Conservation (phyloP, 139 green algal species). For the Tetratostichococcus sp. region DNA sequence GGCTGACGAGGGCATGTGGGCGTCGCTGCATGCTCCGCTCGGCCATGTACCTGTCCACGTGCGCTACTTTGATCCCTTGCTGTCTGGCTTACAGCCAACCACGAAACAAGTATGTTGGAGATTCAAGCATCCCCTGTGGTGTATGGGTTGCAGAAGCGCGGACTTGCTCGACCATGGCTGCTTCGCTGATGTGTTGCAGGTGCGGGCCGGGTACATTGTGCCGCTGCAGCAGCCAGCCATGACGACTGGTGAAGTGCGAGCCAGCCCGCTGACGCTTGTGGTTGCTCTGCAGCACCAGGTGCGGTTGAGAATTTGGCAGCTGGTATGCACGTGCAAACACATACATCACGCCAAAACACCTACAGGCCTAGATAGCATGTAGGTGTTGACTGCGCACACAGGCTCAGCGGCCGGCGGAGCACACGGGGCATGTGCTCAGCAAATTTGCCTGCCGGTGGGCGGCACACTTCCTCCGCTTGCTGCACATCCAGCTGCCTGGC, state of each 20-base stretch:
- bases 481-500: background rate
- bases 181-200: no score
- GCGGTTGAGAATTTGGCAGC: no score
- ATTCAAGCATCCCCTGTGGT: no score
- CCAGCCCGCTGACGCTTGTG: constrained; percentile 32
- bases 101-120: no score
- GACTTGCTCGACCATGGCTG: no score
- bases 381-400: background rate
- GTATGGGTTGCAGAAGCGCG: no score
- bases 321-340: no score
- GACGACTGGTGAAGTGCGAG: constrained; percentile 24
- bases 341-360: no score
- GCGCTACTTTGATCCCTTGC: no score
- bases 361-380: no score
- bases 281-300: constrained; percentile 18
- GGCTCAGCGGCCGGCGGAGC: no score
- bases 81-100: no score
- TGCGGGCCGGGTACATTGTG: constrained; percentile 34
- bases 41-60: constrained; percentile 39
- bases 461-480: background rate
- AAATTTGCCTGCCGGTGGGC: background rate
- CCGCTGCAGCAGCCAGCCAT: constrained; percentile 34
- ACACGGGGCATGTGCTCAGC: background rate
- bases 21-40: constrained; percentile 26
- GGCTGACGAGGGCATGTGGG: background rate